Evolutionary conservation across 2,329 filamentous ascomycete genomes (phyloP).

Genomic region (Talaromyces amestolkiae): DNA sequence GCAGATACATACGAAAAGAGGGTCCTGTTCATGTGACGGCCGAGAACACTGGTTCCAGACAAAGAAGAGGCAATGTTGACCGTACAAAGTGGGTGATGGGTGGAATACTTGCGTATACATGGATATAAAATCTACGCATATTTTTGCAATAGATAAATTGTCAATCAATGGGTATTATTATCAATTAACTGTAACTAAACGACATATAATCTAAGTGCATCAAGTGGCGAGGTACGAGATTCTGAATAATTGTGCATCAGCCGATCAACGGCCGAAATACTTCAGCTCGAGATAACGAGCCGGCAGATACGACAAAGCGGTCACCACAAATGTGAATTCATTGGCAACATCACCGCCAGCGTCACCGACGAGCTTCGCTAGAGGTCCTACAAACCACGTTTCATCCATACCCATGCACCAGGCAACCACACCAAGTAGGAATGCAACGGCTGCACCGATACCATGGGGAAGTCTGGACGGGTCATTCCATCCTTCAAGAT

Average conservation of each 20-base stretch:
- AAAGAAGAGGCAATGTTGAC: neutral
- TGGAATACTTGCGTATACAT: no score
- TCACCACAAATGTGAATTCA: conserved; percentile 53
- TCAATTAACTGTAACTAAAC: neutral
- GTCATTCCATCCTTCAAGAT: conserved; percentile 52
- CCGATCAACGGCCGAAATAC: conserved; percentile 37
- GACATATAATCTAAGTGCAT: neutral
- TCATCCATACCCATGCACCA: conserved; percentile 60
- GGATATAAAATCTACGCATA: neutral
- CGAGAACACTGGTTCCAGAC: neutral
- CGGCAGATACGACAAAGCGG: conserved; percentile 48
- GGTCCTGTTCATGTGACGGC: no score
- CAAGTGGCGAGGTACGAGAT: neutral
- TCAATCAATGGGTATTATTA: neutral
- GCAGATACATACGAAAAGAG: no score
- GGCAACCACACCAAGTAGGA: conserved; percentile 46
- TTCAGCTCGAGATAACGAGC: conserved; percentile 51
- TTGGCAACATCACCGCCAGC: conserved; percentile 53
- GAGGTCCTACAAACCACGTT: conserved; percentile 53
- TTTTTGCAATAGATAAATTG: neutral
- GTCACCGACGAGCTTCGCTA: conserved; percentile 46
- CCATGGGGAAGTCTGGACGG: conserved; percentile 46
- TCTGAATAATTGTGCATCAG: neutral
- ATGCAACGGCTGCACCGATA: conserved; percentile 45
- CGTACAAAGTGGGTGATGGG: neutral